Conservation (phyloP, 192 early-diverging fungal genomes). For the Linnemannia exigua region DNA sequence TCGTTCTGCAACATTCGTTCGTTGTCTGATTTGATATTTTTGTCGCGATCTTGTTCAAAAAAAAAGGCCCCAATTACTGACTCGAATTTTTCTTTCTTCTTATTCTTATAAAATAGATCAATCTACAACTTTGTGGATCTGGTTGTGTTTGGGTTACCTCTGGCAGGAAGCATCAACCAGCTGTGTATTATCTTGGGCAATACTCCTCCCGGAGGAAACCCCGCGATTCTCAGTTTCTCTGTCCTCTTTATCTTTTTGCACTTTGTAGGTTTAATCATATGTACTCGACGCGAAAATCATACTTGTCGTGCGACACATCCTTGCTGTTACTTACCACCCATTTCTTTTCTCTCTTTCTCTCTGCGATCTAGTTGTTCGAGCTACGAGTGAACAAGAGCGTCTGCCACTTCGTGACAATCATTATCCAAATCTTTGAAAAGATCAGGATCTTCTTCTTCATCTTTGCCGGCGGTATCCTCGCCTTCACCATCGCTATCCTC, state of each 20-base stretch:
- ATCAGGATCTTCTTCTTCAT: conserved; percentile 51
- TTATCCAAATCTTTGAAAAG: conserved; percentile 9
- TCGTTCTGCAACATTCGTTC: too few species aligned
- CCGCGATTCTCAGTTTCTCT: conserved; percentile 14
- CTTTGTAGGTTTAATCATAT: not conserved
- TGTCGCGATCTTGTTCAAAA: not conserved
- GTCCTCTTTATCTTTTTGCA: conserved; percentile 23
- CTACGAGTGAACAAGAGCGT: conserved; percentile 32
- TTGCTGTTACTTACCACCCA: not conserved
- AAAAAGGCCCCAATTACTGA: not conserved
- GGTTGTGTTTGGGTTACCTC: not conserved
- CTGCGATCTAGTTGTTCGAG: conserved; percentile 30
- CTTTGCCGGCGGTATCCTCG: conserved; percentile 30
- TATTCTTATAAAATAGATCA: not conserved
- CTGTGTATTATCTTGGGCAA: not conserved
- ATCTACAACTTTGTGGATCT: conserved; percentile 20
- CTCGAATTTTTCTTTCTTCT: not conserved
- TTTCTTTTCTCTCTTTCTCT: not conserved
- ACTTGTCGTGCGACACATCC: too few species aligned
- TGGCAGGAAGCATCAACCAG: conserved; percentile 18
- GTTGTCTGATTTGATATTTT: not conserved
- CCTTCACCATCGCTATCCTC: conserved; percentile 25
- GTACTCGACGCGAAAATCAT: not conserved
- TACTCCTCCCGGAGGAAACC: not conserved
- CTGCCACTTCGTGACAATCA: conserved; percentile 41